Evolutionary conservation across 345 rosid genomes (phyloP).

Genomic region (Salix suchowensis): DNA sequence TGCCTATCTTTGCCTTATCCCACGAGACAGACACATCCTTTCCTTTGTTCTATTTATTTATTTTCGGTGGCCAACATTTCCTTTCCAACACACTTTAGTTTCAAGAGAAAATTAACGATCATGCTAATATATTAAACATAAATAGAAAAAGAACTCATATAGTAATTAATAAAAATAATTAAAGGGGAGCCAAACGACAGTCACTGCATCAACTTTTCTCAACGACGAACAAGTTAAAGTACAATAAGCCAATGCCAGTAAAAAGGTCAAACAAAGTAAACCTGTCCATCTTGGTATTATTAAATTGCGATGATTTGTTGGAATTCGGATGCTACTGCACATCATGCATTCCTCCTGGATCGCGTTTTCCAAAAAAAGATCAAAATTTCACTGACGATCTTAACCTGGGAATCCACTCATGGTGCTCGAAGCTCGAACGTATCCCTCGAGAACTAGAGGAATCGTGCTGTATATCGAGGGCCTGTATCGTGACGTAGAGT

Average conservation of each 20-base stretch:
- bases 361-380: not conserved
- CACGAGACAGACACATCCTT: not conserved
- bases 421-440: not conserved
- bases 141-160: not conserved
- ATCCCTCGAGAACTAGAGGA: not conserved
- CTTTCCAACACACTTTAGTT: no score
- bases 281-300: not conserved
- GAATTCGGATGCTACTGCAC: not conserved
- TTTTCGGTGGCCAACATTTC: not conserved
- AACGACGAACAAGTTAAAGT: not conserved
- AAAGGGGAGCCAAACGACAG: not conserved
- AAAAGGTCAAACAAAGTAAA: not conserved
- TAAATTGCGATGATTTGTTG: not conserved
- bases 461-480: not conserved
- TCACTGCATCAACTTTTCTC: not conserved
- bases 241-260: not conserved
- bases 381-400: not conserved
- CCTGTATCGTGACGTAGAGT: not conserved
- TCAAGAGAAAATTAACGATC: not conserved
- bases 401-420: not conserved
- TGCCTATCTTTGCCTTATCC: not conserved
- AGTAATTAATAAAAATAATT: not conserved
- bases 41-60: not conserved
- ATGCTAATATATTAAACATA: not conserved
- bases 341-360: not conserved